Conservation (phyloP, 495 filamentous ascomycete genomes). For the Podospora conica region DNA sequence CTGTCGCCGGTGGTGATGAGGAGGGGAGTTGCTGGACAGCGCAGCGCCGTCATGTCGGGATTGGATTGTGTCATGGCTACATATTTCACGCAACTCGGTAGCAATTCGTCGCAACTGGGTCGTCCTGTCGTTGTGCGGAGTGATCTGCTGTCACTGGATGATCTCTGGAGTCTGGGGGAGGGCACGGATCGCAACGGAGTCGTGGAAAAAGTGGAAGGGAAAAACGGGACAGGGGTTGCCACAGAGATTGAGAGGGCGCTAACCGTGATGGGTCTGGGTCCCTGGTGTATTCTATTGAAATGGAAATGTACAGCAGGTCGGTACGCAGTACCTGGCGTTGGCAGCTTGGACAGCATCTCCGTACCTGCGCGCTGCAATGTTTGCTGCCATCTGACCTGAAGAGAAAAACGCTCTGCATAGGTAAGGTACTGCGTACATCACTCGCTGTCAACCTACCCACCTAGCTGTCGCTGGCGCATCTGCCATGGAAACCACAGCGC, state of each 20-base stretch:
- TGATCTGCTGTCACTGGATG: not conserved
- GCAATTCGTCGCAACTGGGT: not conserved
- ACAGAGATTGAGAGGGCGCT: not conserved
- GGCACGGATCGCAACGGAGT: not conserved
- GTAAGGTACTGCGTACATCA: not conserved
- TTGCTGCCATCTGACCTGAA: not conserved
- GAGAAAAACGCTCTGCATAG: not conserved
- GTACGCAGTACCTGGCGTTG: not conserved
- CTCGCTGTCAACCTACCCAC: too few species aligned
- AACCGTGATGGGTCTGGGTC: not conserved
- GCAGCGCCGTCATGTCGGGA: not conserved
- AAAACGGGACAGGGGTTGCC: not conserved
- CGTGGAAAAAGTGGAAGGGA: too few species aligned
- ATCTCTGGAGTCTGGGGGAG: not conserved
- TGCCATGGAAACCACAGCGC: too few species aligned
- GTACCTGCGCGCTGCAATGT: not conserved
- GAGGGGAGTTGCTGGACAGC: too few species aligned
- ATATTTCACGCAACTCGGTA: not conserved
- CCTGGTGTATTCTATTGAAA: not conserved
- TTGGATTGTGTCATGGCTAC: not conserved
- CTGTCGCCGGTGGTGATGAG: too few species aligned
- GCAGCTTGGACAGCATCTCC: not conserved
- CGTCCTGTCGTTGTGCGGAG: not conserved
- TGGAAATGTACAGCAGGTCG: too few species aligned
- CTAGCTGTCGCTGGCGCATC: too few species aligned